Percentiles rank a stretch among this genome's conserved stretches.
These are phyloP conservation scores for Moricandia moricandioides DNA, from an alignment of 345 rosid genomes.

Conservation along the genomic window DNA sequence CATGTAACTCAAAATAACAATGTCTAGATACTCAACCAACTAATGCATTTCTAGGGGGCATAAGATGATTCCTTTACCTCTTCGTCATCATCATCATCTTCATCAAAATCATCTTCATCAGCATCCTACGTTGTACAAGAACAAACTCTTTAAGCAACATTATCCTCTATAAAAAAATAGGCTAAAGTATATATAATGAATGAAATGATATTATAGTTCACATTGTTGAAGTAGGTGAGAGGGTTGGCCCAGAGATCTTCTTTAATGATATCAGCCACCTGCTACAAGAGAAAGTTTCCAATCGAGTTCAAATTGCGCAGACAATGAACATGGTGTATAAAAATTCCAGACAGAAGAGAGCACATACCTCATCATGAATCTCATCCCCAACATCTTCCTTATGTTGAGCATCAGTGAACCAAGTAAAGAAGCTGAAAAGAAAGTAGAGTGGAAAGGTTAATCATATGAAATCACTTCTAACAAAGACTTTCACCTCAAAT, in stretches of 20 bases:
- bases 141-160: not conserved
- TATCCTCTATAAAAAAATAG: not conserved
- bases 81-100: conserved; percentile 52
- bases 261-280: conserved; percentile 91
- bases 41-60: not conserved
- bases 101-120: conserved; percentile 64
- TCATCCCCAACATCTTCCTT: conserved; percentile 60
- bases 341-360: not conserved
- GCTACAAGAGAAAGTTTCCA: conserved; percentile 22
- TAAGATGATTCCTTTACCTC: conserved; percentile 42
- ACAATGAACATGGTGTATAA: not conserved
- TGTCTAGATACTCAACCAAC: not conserved
- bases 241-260: conserved; percentile 97
- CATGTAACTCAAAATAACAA: not conserved
- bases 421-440: conserved; percentile 69
- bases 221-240: conserved; percentile 78
- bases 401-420: conserved; percentile 64
- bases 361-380: conserved; percentile 73
- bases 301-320: not conserved
- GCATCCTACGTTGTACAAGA: conserved; percentile 47
- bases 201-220: conserved; percentile 26
- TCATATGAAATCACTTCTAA: not conserved
- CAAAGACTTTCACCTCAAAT: not conserved
- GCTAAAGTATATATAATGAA: not conserved
- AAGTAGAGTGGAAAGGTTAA: not conserved